Evolutionary conservation across 106 monocot species (phyloP), one percentile per base, ranked within the genome.

Genomic region (Triglochin maritima): DNA sequence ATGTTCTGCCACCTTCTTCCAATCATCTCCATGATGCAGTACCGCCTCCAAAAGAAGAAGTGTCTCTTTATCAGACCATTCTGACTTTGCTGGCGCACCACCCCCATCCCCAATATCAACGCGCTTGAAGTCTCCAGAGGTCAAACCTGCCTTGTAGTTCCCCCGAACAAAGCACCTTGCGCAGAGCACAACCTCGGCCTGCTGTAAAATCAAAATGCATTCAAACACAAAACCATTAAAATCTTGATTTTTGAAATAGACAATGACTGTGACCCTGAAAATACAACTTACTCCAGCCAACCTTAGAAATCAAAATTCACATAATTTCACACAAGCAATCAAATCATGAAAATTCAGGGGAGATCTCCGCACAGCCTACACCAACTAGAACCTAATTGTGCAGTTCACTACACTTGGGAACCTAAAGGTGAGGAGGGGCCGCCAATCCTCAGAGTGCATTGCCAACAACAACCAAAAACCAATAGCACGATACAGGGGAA

Each of bases 41-140:
- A 98, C 48, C 5, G 91, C 91, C 69, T 98, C 96, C 61, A 98
- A 83, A 15, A 98, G 86, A 65, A 88, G 96, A 65, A 98, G 87
- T 13, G 83, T 88, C 63, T 98, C 96, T 57, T 98, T 98, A 67
- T 98, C 96, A n/a, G 81, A 88, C 96, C 96, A 98, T n/a, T 98
- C 91, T 42, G 82, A 62, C 72, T 70, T 91, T 48, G 64, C 63
- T 29, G 85, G 87, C 43, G 48, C 46, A 3, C 2, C 63, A 0
- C 48, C 55, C 7, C 47, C 71, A 69, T 89, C 93, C 60, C 71
- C 74, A 51, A 88, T 75, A 75, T 88, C 96, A 50, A 98, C 75
- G 57, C 88, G 79, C 71, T 84, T 98, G 76, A 98, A 96, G 65
- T 96, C 88, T 47, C 79, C 72, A 51, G 87, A 79, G 60, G 74